These are phyloP conservation scores for Pseudopithomyces maydicus DNA, from an alignment of 2,329 filamentous ascomycete genomes.

Conservation along the genomic window DNA sequence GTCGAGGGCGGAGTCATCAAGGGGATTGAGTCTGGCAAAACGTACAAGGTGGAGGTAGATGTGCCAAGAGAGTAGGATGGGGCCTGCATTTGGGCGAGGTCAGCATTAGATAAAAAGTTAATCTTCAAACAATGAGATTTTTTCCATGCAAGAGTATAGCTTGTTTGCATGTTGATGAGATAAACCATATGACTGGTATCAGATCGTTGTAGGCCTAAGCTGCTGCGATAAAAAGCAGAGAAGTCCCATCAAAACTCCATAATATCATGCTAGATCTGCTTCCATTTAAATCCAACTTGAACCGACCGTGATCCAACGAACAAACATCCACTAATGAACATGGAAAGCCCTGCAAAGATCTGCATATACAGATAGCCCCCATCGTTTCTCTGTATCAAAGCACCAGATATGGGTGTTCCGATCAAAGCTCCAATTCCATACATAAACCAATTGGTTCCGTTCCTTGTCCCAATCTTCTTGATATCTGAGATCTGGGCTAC, in stretches of 20 bases:
- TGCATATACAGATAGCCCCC: not conserved
- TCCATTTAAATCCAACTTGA: not conserved
- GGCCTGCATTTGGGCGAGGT: not conserved
- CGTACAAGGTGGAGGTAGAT: conserved; percentile 52
- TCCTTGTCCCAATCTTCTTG: not conserved
- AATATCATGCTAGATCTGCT: not conserved
- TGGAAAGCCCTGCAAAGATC: not conserved
- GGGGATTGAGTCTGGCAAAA: conserved; percentile 49
- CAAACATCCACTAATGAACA: conserved; percentile 1
- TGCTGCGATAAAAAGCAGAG: no score
- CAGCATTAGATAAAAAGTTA: no score
- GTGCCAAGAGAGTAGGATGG: conserved; percentile 24
- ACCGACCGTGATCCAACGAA: conserved; percentile 1
- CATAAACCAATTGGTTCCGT: conserved; percentile 1
- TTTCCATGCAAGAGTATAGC: no score
- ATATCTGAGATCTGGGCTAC: conserved; percentile 7
- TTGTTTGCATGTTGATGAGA: no score
- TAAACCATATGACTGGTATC: no score
- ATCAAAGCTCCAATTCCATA: not conserved
- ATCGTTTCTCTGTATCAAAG: not conserved
- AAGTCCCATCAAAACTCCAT: no score
- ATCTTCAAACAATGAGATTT: no score
- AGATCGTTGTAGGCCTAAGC: no score
- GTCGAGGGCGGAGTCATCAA: conserved; percentile 51
- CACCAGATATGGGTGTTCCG: not conserved